These are phyloP conservation scores for Solanum hybrid DNA, from an alignment of 305 asterid genomes.

Conservation along the genomic window DNA sequence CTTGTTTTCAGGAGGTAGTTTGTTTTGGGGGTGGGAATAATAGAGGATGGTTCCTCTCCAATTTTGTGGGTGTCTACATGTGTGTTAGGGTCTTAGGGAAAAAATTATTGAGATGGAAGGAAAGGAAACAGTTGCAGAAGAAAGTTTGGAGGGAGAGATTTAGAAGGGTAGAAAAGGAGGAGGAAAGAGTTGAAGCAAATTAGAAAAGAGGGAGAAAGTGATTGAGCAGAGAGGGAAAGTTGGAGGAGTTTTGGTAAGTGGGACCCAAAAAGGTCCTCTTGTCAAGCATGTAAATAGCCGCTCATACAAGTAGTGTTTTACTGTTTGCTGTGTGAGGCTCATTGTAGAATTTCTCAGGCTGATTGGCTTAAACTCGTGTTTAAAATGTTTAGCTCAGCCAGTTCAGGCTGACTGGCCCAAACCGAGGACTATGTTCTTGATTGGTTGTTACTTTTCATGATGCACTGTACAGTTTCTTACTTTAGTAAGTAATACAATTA, in stretches of 20 bases:
- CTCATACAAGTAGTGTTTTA: not conserved
- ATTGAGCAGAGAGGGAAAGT: not conserved
- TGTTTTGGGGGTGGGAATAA: not conserved
- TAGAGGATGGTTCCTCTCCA: not conserved
- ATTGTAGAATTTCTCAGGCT: not conserved
- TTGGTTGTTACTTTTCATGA: not conserved
- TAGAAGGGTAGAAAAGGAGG: not conserved
- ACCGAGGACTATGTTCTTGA: not conserved
- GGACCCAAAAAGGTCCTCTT: not conserved
- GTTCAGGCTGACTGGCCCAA: not conserved
- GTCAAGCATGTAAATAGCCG: not conserved
- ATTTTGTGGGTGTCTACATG: not conserved
- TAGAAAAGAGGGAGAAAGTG: not conserved
- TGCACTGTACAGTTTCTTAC: not conserved
- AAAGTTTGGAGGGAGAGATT: not conserved
- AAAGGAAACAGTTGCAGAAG: not conserved
- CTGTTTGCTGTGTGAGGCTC: not conserved
- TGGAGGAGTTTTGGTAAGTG: not conserved
- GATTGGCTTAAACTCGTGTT: not conserved
- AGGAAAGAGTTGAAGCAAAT: not conserved
- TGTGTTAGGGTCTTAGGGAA: not conserved
- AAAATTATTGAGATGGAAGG: not conserved
- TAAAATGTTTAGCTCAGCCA: not conserved
- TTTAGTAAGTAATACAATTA: not conserved
- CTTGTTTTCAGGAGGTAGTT: not conserved